Conservation (phyloP, 768 basidiomycete species). For the Fistulinella prunicolor region DNA sequence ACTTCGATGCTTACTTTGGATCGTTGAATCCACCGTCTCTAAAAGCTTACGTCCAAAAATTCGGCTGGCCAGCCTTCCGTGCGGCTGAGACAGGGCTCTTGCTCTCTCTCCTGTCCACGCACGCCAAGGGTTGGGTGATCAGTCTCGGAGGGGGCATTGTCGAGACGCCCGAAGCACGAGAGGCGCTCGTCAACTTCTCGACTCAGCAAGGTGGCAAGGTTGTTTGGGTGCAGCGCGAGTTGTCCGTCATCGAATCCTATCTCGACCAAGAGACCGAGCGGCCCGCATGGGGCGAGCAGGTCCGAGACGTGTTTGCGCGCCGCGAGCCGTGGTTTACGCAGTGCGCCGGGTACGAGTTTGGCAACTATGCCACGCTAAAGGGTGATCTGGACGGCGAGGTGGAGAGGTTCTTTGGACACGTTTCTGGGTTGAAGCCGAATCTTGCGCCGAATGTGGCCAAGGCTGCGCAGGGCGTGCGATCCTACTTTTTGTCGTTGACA, state of each 20-base stretch:
- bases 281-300: constrained; percentile 86
- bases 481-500: constrained; percentile 91
- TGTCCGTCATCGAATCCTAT: constrained; percentile 80
- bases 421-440: constrained; percentile 72
- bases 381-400: constrained; percentile 52
- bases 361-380: constrained; percentile 59
- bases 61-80: constrained; percentile 92
- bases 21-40: constrained; percentile 58
- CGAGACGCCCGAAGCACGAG: constrained; percentile 74
- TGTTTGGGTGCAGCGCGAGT: constrained; percentile 77
- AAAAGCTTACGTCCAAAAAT: constrained; percentile 70
- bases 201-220: constrained; percentile 65
- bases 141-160: constrained; percentile 95
- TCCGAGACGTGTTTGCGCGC: constrained; percentile 79
- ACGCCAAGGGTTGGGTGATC: constrained; percentile 65
- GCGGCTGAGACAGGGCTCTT: constrained; percentile 70
- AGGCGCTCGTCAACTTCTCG: constrained; percentile 66
- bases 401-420: constrained; percentile 82
- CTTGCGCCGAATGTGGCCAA: constrained; percentile 47
- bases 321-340: constrained; percentile 85
- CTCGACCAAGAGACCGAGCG: constrained; percentile 71
- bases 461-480: constrained; percentile 48
- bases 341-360: constrained; percentile 78
- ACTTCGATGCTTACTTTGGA: constrained; percentile 82
- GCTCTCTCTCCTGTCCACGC: constrained; percentile 57